A percentile compares a stretch with the other conserved stretches of the same genome.
phyloP scores from a whole-genome alignment of 2,329 filamentous ascomycete genomes.

The Metarhizium humberi region DNA sequence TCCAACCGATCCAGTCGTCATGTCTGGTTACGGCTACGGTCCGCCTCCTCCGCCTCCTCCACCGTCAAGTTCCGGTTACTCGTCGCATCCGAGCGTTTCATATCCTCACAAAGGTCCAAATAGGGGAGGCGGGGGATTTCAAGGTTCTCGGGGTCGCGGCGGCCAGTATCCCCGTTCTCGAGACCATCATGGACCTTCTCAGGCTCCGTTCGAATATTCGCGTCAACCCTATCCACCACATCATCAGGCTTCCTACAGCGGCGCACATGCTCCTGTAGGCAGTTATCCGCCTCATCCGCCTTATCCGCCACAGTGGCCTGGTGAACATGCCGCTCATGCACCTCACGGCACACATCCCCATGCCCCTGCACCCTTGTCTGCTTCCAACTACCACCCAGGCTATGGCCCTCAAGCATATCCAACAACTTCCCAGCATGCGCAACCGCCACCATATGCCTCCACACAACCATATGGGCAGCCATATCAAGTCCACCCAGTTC shows the following conservation, averaged over 20 bases:
- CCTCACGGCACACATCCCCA: constrained; percentile 35
- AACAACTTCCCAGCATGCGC: constrained; percentile 27
- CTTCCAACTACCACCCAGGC: constrained; percentile 49
- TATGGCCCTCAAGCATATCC: constrained; percentile 47
- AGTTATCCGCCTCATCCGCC: constrained; percentile 27
- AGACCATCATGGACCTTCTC: constrained; percentile 30
- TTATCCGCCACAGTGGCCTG: constrained; percentile 31
- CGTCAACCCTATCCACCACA: constrained; percentile 27
- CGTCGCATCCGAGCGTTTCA: constrained; percentile 25
- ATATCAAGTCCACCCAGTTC: constrained; percentile 25
- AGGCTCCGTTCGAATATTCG: constrained; percentile 33
- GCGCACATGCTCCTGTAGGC: constrained; percentile 25
- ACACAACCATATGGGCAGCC: constrained; percentile 27
- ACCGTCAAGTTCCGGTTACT: constrained; percentile 26
- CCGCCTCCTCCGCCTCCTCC: constrained; percentile 37
- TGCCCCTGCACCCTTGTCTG: constrained; percentile 36
- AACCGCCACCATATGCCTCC: constrained; percentile 34
- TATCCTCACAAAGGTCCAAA: constrained; percentile 29
- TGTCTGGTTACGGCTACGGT: constrained; percentile 43
- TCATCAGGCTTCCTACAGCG: constrained; percentile 19
- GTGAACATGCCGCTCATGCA: constrained; percentile 25
- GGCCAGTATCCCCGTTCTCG: constrained; percentile 27
- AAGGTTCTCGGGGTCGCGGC: constrained; percentile 28
- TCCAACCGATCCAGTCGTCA: constrained; percentile 12
- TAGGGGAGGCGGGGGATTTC: constrained; percentile 31